phyloP scores from a whole-genome alignment of 768 basidiomycete genomes.

The Cyclocybe cylindracea region DNA sequence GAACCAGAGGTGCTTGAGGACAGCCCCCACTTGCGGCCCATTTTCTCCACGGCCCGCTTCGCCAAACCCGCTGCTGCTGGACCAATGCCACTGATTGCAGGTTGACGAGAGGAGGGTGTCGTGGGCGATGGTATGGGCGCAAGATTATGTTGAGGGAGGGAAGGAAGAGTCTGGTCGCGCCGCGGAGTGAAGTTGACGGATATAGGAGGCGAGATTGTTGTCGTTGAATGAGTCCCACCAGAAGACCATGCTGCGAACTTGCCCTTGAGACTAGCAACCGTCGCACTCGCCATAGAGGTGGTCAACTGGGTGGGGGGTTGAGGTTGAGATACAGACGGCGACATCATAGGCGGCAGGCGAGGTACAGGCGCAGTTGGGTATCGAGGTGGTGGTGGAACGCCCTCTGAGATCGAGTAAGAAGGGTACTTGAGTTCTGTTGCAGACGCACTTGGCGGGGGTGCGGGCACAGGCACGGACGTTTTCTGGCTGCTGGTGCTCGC shows the following conservation, averaged over 20 bases:
- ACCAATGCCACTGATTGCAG: slow-evolving; percentile 69
- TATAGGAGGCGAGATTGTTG: slow-evolving; percentile 4
- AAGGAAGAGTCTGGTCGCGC: slow-evolving; percentile 19
- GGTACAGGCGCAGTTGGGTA: slow-evolving; percentile 21
- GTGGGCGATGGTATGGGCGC: background rate
- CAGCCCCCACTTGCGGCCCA: slow-evolving; percentile 63
- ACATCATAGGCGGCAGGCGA: slow-evolving; percentile 6
- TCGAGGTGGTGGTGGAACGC: slow-evolving; percentile 23
- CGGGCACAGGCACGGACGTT: slow-evolving; percentile 14
- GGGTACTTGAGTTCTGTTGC: slow-evolving; percentile 30
- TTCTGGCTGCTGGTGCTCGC: background rate
- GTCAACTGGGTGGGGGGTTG: slow-evolving; percentile 1
- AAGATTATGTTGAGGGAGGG: slow-evolving; percentile 9
- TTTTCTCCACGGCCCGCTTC: slow-evolving; percentile 75
- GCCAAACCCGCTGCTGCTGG: slow-evolving; percentile 76
- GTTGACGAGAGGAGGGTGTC: slow-evolving; percentile 47
- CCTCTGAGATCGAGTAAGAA: slow-evolving; percentile 36
- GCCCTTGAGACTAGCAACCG: slow-evolving; percentile 38
- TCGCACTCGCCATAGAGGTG: slow-evolving; percentile 22
- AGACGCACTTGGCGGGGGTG: slow-evolving; percentile 24
- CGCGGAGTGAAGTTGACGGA: slow-evolving; percentile 12
- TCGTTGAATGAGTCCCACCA: slow-evolving; percentile 12
- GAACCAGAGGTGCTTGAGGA: slow-evolving; percentile 16
- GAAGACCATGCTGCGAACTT: slow-evolving; percentile 50
- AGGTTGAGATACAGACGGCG: slow-evolving; percentile 6